Conservation (phyloP, 1,284 basidiomycete genomes). For the Fomitopsis palustris region DNA sequence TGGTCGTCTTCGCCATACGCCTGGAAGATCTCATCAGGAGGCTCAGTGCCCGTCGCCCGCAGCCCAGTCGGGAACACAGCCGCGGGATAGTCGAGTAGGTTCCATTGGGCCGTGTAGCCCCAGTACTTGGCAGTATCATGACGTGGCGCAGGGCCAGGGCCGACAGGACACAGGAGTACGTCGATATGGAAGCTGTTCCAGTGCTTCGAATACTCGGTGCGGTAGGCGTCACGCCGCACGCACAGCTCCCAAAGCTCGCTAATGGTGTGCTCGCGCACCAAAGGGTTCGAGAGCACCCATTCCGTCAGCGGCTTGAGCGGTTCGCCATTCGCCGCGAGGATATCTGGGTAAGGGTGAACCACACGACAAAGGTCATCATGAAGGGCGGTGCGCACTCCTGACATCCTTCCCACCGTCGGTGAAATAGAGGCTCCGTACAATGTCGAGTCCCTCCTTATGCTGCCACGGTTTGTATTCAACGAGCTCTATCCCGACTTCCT, state of each 20-base stretch:
- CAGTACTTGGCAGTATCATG: constrained; percentile 5
- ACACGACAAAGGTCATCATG: neutral
- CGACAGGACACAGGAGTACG: constrained; percentile 1
- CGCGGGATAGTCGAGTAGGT: constrained; percentile 5
- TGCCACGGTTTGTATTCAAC: constrained; percentile 36
- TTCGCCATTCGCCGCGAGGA: constrained; percentile 1
- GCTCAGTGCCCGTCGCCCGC: neutral
- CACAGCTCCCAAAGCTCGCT: constrained; percentile 1
- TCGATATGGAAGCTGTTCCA: constrained; percentile 1
- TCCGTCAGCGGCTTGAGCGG: neutral
- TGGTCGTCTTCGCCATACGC: neutral
- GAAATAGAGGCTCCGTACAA: constrained; percentile 15
- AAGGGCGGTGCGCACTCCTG: neutral
- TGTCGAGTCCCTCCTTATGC: constrained; percentile 30
- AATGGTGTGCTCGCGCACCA: neutral
- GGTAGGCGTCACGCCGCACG: constrained; percentile 1
- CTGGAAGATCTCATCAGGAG: neutral
- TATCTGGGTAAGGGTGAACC: neutral
- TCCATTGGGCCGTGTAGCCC: constrained; percentile 5
- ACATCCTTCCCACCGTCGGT: constrained; percentile 3
- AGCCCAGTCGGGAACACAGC: constrained; percentile 1
- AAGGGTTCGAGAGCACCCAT: constrained; percentile 1
- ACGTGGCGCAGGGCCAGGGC: constrained; percentile 1
- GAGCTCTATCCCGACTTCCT: constrained; percentile 32
- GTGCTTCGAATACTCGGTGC: neutral